Evolutionary conservation across 805 yeast genomes (phyloP), one percentile per base, ranked within the genome.

Genomic region (Candida nemodendra): DNA sequence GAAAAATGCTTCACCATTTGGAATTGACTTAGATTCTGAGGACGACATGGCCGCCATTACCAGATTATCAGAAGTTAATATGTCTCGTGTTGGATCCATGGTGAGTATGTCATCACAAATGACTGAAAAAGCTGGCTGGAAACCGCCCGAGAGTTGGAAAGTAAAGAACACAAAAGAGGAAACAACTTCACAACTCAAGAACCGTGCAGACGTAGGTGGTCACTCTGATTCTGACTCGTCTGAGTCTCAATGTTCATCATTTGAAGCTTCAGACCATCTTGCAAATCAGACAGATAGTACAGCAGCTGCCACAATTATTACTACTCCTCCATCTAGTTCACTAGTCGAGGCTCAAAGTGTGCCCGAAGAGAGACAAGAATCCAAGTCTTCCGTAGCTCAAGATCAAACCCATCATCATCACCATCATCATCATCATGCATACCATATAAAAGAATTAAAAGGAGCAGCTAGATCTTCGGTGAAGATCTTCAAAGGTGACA

Each of bases 401-500:
- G 47, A 45, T 8, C 24, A 33, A 13, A 27, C 38, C 4, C 44
- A 36, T 15, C 41, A 33, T 16, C 52, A 41, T 23, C 47, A 48
- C 35, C 52, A 51, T 16, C 50, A 42, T 30, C 40, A 36, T 27
- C 48, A 48, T 22, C 36, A 36, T 25, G 40, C 37, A 9, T 41
- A 38, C 27, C 51, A 42, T 26, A 31, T 43, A 4, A 56, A 48
- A 25, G 64, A 55, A 31, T 42, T 57, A 31, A 48, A 49, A 39
- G 63, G 64, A 17, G 50, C 65, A 2, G 52, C 63, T 3, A 47
- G 56, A 28, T 60, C 66, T 1, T 59, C 64, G 0, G 56, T 91
- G 16, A 78, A 95, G 43, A 81, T 91, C 2, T 89, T 84, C 65
- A 79, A 84, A 41, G 84, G 79, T 36, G 95, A 86, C 41, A 90